Base-by-base conservation (phyloP, 495 filamentous ascomycete genomes). In the Hypomontagnella monticulosa region DNA sequence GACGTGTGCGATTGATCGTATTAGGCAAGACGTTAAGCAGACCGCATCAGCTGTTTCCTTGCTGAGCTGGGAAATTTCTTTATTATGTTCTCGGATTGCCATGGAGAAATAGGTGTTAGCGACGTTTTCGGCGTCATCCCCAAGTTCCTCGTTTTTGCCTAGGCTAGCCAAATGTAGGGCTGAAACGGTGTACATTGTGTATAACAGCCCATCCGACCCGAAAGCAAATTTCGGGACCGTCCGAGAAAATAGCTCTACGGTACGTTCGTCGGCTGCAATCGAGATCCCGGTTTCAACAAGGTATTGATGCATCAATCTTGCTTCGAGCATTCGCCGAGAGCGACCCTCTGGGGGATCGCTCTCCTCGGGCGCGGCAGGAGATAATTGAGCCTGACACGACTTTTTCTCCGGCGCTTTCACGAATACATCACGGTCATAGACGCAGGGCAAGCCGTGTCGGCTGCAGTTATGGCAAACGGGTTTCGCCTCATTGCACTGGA, bases 401-500 rank as follows among this genome's bases (percentile, higher is more conserved):
- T 59, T 58, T 23, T 27, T 27, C 2, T 44, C 41, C 1, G 41
- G 32, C 10, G 36, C 34, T 42, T 54, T 63, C 12, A 30, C 18
- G 32, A 52, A 63, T 15, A 33, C 49, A 27, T 68, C 50, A 30
- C 65, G 65, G 51, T 68, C 65, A 42, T 68, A 81, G 7, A 66
- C 48, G 58, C 78, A 81, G 3, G 69, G 61, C 4, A 78, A 37
- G 5, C 69, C 61, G 60, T 79, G 73, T 4, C 78, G 73, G 7
- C 63, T 58, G 56, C 78, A 81, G 48, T 69, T 71, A 52, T 72
- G 63, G 43, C 78, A 81, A 0, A 71, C 46, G 8, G 78, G 78
- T n/a, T 76, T 71, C 48, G 63, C 63, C 50, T 81, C 78, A 47
- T 81, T 72, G 37, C 78, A 81, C 76, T 80, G 47, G 14, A 42